phyloP scores from a whole-genome alignment of 1,284 basidiomycete genomes.

The Fomitiporia mediterranea region DNA sequence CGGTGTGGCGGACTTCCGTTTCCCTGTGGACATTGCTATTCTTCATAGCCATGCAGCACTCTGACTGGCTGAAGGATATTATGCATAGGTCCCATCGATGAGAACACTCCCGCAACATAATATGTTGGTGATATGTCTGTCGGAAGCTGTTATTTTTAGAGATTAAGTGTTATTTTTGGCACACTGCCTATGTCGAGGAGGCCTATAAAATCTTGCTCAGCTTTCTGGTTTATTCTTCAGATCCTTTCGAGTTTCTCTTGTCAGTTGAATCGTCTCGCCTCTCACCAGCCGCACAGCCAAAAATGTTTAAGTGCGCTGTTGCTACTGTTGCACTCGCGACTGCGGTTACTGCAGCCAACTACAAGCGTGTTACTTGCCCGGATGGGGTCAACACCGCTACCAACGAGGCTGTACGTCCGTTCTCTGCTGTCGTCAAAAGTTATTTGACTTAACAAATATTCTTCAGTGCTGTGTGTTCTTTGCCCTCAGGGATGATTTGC shows the following conservation, averaged over 20 bases:
- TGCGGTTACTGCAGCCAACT: constrained; percentile 11
- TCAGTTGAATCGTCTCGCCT: neutral
- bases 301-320: constrained; percentile 16
- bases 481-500: constrained; percentile 23
- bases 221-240: neutral
- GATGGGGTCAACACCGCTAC: constrained; percentile 20
- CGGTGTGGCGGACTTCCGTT: neutral
- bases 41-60: neutral
- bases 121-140: neutral
- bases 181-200: neutral
- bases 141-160: neutral
- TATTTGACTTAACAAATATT: neutral
- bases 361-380: constrained; percentile 23
- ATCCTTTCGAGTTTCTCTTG: constrained; percentile 4
- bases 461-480: constrained; percentile 24
- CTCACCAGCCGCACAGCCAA: neutral
- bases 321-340: constrained; percentile 13
- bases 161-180: neutral
- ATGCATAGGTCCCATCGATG: neutral
- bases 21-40: neutral
- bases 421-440: neutral
- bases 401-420: constrained; percentile 13
- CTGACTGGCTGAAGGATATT: neutral
- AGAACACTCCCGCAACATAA: neutral
- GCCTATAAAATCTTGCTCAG: constrained; percentile 5